phyloP scores from a whole-genome alignment of 805 yeast genomes.

The Myxozyma kluyveri region DNA sequence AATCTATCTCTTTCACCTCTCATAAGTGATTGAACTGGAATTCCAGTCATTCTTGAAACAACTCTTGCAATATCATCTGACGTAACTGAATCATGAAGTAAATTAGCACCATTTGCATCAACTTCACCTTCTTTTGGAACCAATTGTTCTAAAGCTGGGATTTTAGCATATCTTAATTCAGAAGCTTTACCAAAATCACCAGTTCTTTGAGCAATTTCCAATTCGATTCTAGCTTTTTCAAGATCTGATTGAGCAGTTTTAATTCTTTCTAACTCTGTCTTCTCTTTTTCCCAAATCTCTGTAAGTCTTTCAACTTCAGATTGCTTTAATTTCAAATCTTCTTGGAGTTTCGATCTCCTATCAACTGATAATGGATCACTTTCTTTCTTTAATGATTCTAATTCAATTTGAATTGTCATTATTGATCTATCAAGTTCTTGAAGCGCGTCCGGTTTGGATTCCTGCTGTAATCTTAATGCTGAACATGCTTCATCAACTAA shows the following conservation, averaged over 20 bases:
- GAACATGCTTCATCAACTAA: constrained; percentile 97
- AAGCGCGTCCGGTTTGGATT: constrained; percentile 92
- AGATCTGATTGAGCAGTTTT: constrained; percentile 77
- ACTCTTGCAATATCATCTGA: constrained; percentile 92
- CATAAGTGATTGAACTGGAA: constrained; percentile 85
- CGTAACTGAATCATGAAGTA: constrained; percentile 88
- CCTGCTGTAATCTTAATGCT: constrained; percentile 89
- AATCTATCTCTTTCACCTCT: constrained; percentile 93
- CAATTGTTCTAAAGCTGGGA: constrained; percentile 71
- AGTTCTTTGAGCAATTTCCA: constrained; percentile 77
- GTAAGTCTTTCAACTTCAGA: constrained; percentile 70
- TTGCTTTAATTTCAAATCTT: constrained; percentile 59
- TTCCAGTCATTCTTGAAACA: constrained; percentile 91
- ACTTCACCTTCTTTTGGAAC: constrained; percentile 52
- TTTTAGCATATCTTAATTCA: constrained; percentile 78
- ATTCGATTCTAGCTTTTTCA: constrained; percentile 78
- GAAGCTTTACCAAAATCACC: constrained; percentile 89
- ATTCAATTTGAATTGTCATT: constrained; percentile 91
- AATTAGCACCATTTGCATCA: constrained; percentile 29
- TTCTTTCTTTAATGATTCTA: constrained; percentile 90
- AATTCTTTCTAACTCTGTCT: constrained; percentile 67
- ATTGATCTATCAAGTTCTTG: constrained; percentile 82
- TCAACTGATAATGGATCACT: constrained; percentile 81
- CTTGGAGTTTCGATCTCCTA: constrained; percentile 69
- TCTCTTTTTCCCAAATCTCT: constrained; percentile 82